Evolutionary conservation across 768 basidiomycete genomes (phyloP).

Genomic region (Asterophora lycoperdoides): DNA sequence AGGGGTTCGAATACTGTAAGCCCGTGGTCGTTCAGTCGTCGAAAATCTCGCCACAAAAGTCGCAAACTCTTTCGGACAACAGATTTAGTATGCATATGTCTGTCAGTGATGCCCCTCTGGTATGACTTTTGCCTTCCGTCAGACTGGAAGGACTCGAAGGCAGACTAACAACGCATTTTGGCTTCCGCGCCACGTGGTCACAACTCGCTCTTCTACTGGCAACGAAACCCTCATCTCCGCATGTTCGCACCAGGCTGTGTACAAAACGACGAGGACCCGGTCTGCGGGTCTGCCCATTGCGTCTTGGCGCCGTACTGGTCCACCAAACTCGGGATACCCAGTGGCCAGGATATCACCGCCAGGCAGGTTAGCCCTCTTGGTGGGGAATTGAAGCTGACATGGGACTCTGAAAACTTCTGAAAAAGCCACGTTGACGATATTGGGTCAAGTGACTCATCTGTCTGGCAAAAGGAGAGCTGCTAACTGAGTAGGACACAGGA

Average conservation of each 20-base stretch:
- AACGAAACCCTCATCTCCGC: not conserved
- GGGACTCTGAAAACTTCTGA: not conserved
- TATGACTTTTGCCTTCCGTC: too few relatives aligned
- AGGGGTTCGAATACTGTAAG: too few relatives aligned
- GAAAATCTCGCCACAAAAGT: too few relatives aligned
- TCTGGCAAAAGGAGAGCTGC: too few relatives aligned
- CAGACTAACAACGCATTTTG: too few relatives aligned
- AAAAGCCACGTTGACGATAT: not conserved
- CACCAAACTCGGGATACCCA: not conserved
- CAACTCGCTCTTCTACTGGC: not conserved
- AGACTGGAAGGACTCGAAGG: too few relatives aligned
- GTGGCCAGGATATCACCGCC: not conserved
- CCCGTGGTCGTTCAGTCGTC: too few relatives aligned
- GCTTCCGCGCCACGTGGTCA: too few relatives aligned
- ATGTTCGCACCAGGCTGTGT: not conserved
- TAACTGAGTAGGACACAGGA: too few relatives aligned
- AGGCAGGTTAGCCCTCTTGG: not conserved
- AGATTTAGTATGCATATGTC: too few relatives aligned
- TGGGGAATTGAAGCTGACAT: not conserved
- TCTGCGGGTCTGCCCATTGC: not conserved
- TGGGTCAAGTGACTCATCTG: slow-evolving; percentile 1
- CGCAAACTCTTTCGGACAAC: too few relatives aligned
- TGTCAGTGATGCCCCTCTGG: too few relatives aligned
- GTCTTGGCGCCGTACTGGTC: not conserved
- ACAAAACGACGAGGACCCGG: not conserved